Evolutionary conservation across 805 yeast genomes (phyloP), one percentile per base, ranked within the genome.

Genomic region (Ogataea allantospora): DNA sequence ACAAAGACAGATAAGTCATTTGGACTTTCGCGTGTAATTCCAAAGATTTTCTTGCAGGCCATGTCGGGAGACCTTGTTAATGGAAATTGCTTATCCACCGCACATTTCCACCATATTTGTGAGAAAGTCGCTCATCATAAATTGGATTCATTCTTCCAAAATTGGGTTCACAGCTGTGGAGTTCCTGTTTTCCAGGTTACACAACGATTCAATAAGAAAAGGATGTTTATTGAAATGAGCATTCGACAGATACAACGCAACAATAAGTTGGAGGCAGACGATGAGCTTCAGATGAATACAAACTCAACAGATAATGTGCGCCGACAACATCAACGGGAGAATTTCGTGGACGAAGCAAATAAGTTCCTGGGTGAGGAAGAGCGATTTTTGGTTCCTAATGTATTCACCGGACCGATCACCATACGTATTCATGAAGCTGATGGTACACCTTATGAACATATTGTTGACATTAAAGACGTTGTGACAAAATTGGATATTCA

Each of bases 381-480:
- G 28, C 68, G 66, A 5, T 67, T 66, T 39, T 51, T 46, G 6
- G 58, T 67, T 0, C 79, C 71, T 28, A 58, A 64, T n/a, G 73
- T 80, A 2, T 87, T 89, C 54, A 75, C 86, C 0, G 99, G 99
- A 0, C 96, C 98, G 0, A 87, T 93, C 85, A 93, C 99, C 0
- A 86, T 93, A 24, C 70, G 99, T 53, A 89, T 93, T 24, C 99
- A 93, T 57, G 99, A 93, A 55, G 95, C 96, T 0, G 98, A 93
- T 60, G 99, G 99, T 7, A 88, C 98, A 0, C 99, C 99, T 0
- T 93, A 93, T 56, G 99, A 93, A 55, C 99, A 93, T 58, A 91
- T 93, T 32, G 96, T 93, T 15, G 95, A 88, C 48, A 67, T 93
- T 35, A 86, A 88, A 51, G 97, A 91, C 29, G 75, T 79, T 1